Conservation (phyloP, 352 stramenopile genomes). For the Globisporangium spinosum region DNA sequence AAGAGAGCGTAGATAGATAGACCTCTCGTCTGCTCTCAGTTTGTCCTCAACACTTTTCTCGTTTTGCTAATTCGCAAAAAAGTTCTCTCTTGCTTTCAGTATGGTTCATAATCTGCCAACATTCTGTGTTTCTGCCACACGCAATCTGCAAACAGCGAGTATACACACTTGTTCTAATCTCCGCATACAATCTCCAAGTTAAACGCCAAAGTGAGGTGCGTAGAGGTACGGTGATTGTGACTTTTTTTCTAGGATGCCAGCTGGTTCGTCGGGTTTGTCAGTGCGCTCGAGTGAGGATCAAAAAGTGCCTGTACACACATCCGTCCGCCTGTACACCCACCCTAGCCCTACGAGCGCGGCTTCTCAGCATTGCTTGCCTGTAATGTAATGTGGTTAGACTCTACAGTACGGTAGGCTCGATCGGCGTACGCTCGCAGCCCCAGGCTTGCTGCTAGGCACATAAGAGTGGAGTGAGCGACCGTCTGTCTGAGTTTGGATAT, state of each 20-base stretch:
- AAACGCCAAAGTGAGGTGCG: neutral
- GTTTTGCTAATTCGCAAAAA: neutral
- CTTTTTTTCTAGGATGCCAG: conserved; percentile 4
- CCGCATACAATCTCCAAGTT: neutral
- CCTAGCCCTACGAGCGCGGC: neutral
- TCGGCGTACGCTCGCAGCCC: neutral
- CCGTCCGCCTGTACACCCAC: no score
- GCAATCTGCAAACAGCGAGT: conserved; percentile 9
- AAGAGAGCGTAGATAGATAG: neutral
- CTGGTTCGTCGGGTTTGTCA: neutral
- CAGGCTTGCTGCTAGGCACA: neutral
- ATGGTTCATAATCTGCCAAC: neutral
- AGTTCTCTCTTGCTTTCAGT: neutral
- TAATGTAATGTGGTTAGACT: no score
- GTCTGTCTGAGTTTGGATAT: conserved; percentile 4
- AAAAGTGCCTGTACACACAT: conserved; percentile 10
- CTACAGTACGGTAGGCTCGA: neutral
- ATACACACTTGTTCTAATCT: neutral
- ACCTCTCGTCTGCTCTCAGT: neutral
- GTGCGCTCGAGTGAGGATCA: no score
- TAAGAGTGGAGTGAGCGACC: neutral
- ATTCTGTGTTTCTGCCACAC: no score
- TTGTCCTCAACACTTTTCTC: neutral
- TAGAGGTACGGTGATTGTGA: neutral
- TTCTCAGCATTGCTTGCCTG: neutral